Percentiles rank a stretch among this genome's conserved stretches.
Conservation (phyloP, 306 rosid genomes). For the Quercus alba region DNA sequence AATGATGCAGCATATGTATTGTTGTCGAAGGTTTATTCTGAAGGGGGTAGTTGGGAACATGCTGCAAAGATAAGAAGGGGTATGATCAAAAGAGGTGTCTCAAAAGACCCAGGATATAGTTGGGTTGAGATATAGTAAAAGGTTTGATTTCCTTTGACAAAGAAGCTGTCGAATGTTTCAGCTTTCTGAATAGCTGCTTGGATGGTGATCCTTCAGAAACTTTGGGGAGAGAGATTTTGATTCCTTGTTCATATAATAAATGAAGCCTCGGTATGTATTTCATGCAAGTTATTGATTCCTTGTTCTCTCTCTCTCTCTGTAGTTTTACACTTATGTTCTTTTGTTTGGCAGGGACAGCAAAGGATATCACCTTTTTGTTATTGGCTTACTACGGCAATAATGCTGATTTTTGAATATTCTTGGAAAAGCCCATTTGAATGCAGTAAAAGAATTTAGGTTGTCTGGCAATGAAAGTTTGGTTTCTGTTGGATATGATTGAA, state of each 20-base stretch:
- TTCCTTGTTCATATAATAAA: neutral
- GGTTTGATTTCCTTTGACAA: neutral
- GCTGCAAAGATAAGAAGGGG: constrained; percentile 35
- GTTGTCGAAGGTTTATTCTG: constrained; percentile 45
- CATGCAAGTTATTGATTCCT: neutral
- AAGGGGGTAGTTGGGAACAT: constrained; percentile 52
- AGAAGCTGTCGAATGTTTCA: neutral
- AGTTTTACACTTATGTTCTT: no score
- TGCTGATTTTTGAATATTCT: no score
- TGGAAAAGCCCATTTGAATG: no score
- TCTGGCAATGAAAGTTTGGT: neutral
- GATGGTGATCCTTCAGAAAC: neutral
- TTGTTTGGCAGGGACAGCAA: no score
- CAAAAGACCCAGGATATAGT: constrained; percentile 44
- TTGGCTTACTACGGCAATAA: neutral
- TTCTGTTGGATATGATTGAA: neutral
- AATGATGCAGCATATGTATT: constrained; percentile 38
- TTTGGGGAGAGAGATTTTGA: neutral
- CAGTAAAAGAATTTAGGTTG: neutral
- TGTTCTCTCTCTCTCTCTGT: neutral
- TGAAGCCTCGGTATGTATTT: neutral
- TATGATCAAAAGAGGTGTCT: constrained; percentile 33
- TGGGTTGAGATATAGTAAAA: constrained; percentile 38
- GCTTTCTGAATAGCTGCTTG: neutral
- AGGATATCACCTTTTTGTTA: neutral